A percentile compares a stretch with the other conserved stretches of the same genome.
Evolutionary conservation across 163 green algal species (phyloP).

Genomic region (Chlamydomonas reinhardtii): DNA sequence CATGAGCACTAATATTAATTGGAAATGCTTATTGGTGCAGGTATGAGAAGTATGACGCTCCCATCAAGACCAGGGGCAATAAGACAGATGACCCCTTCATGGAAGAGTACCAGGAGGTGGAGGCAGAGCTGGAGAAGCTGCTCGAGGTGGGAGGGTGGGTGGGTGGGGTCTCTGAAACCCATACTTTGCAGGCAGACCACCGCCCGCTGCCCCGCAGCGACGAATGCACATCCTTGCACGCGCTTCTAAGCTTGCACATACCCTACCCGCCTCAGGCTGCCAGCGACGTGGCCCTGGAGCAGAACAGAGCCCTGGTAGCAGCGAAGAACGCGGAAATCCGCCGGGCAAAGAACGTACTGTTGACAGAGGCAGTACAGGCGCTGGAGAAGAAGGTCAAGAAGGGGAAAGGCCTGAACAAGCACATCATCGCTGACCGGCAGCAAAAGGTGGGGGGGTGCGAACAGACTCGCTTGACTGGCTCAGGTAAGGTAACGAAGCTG

Average conservation of each 20-base stretch:
- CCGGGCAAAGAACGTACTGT: constrained; percentile 66
- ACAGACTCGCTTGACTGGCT: too few species aligned
- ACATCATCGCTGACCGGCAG: constrained; percentile 65
- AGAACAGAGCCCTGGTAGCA: constrained; percentile 43
- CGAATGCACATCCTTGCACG: constrained; percentile 15
- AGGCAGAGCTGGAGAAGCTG: constrained; percentile 62
- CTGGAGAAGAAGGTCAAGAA: constrained; percentile 73
- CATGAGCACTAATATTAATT: too few species aligned
- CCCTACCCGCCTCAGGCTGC: constrained; percentile 15
- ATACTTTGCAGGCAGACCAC: too few species aligned
- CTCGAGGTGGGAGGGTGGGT: constrained; percentile 59
- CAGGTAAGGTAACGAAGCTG: too few species aligned
- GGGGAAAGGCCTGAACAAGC: constrained; percentile 66
- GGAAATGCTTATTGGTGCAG: constrained; percentile 19
- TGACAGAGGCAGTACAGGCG: constrained; percentile 62
- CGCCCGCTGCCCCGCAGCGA: too few species aligned
- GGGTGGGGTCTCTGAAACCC: not conserved
- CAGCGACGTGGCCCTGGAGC: constrained; percentile 45
- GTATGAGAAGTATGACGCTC: constrained; percentile 70
- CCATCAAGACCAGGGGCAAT: constrained; percentile 30
- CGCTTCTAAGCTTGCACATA: not conserved
- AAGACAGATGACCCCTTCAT: constrained; percentile 65
- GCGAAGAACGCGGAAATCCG: constrained; percentile 62
- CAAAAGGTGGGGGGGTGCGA: constrained; percentile 30
- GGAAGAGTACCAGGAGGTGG: constrained; percentile 61